Evolutionary conservation across 352 stramenopile species (phyloP), one percentile per base, ranked within the genome.

Genomic region (Phytopythium oedochilum): DNA sequence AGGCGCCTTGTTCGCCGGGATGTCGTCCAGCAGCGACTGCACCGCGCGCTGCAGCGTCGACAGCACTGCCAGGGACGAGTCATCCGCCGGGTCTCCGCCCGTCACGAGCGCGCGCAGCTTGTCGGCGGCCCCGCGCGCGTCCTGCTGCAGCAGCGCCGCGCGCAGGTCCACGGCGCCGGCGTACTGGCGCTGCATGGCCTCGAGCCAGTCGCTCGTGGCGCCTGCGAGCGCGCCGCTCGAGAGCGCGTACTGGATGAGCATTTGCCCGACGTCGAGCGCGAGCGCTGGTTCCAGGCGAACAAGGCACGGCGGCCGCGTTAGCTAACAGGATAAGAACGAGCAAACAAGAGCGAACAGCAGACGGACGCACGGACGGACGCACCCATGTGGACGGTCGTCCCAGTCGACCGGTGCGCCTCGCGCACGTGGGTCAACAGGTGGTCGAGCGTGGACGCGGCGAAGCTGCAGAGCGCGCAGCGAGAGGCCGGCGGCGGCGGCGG

Each of bases 221-320:
- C 75, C 76, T 46, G 70, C 67, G n/a, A 86, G 63, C 29, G 77
- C 71, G 18, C 67, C 61, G 46, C 75, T 67, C 15, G 81, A 56
- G 28, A 89, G 59, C 40, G 74, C 74, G 26, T 68, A 73, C 31
- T 83, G 66, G 14, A 87, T 53, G 20, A 89, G 56, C 61, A 85
- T 77, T 31, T 85, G 72, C 26, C 73, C 75, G 55, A 89, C 63
- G 28, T 86, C 63, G 15, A 86, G 51, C 11, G 78, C 70, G 42
- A 83, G 67, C 38, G 68, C 78, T 86, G 58, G 36, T 36, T 42
- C 35, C 32, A 49, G 14, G 31, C 7, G 11, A 48, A 44, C 17
- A 5, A 39, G 17, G 49, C 49, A 18, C 5, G 38, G 20, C 22
- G 25, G 23, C 29, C 40, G 15, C 17, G 17, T 38, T 26, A 53